phyloP scores from a whole-genome alignment of 2,329 filamentous ascomycete species.

The Talaromyces funiculosus region DNA sequence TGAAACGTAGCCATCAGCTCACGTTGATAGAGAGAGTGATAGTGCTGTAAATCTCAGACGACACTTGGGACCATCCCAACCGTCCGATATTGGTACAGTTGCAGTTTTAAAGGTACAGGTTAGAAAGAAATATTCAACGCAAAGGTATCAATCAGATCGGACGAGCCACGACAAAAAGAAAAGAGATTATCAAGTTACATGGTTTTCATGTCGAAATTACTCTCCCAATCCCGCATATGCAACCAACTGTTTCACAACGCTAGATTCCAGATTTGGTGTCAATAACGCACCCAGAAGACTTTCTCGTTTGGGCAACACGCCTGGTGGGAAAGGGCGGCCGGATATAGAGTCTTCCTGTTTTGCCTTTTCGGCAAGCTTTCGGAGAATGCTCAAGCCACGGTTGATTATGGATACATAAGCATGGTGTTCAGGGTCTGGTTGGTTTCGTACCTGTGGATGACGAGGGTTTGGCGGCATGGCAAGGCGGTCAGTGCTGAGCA shows the following conservation, averaged over 20 bases:
- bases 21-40: neutral
- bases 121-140: constrained; percentile 8
- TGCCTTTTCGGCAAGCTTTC: constrained; percentile 61
- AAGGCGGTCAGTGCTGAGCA: constrained; percentile 62
- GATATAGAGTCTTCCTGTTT: constrained; percentile 50
- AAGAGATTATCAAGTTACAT: constrained; percentile 8
- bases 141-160: constrained; percentile 13
- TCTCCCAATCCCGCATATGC: constrained; percentile 55
- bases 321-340: constrained; percentile 50
- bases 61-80: neutral
- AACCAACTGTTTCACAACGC: constrained; percentile 62
- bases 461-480: constrained; percentile 29
- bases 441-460: constrained; percentile 29
- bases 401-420: constrained; percentile 54
- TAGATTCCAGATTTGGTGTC: constrained; percentile 59
- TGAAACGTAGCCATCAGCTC: too few relatives aligned
- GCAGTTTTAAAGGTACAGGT: constrained; percentile 11
- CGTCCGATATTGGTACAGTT: constrained; percentile 3
- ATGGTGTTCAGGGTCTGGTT: constrained; percentile 38
- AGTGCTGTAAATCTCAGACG: neutral
- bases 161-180: neutral
- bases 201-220: constrained; percentile 20
- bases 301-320: constrained; percentile 61
- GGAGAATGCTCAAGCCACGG: constrained; percentile 63
- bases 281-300: constrained; percentile 62